Percentiles rank a stretch among this genome's conserved stretches.
phyloP scores from a whole-genome alignment of 1,139 yeast genomes.

The Zygoascus sp. region DNA sequence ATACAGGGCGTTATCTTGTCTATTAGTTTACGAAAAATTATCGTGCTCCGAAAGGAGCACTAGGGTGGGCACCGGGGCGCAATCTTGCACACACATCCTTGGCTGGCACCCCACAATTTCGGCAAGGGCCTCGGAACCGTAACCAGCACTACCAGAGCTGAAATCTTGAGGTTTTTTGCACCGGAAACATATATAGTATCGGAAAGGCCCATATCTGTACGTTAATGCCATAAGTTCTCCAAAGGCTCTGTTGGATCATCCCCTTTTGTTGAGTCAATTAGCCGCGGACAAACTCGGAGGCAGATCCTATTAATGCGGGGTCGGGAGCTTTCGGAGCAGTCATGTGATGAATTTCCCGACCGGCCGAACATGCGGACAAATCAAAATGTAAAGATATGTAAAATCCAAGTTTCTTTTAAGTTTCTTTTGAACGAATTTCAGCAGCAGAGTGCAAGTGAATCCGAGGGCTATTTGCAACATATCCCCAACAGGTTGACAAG shows the following conservation, averaged over 20 bases:
- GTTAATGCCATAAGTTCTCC: neutral
- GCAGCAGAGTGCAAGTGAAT: neutral
- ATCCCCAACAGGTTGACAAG: neutral
- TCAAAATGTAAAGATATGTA: constrained; percentile 11
- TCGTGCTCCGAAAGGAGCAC: neutral
- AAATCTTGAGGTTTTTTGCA: neutral
- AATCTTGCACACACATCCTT: neutral
- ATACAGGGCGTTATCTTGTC: neutral
- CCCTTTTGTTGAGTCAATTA: neutral
- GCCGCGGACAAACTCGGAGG: constrained; percentile 2
- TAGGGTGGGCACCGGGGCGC: neutral
- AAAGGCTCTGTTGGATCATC: neutral
- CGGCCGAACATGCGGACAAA: constrained; percentile 10
- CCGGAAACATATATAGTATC: neutral
- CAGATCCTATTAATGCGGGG: constrained; percentile 3
- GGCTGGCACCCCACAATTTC: neutral
- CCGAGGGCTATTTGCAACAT: neutral
- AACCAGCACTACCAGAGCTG: neutral
- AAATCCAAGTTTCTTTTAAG: constrained; percentile 1
- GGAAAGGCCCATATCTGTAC: neutral
- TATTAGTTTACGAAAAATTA: neutral
- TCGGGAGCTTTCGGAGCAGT: constrained; percentile 2
- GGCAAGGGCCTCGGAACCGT: neutral
- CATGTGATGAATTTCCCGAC: constrained; percentile 5
- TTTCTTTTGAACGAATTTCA: neutral